phyloP scores from a whole-genome alignment of 352 stramenopile genomes.

The Globisporangium solare region DNA sequence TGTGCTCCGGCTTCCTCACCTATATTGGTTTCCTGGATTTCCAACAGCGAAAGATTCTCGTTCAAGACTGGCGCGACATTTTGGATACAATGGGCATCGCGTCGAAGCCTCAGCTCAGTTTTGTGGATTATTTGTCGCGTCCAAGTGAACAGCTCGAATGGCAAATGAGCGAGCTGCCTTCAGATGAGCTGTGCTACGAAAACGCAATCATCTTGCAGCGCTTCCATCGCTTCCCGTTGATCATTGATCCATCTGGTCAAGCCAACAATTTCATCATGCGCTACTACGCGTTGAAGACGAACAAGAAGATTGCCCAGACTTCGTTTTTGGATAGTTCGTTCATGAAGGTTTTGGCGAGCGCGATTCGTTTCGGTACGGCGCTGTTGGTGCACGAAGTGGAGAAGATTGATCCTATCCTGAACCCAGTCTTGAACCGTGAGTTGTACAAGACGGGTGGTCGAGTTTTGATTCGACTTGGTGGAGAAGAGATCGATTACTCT shows the following conservation, averaged over 20 bases:
- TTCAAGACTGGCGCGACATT: conserved; percentile 94
- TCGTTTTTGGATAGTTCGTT: conserved; percentile 99
- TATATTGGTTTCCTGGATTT: conserved; percentile 99
- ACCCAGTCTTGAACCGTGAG: conserved; percentile 99
- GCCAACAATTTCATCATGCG: conserved; percentile 98
- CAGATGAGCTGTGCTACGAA: conserved; percentile 97
- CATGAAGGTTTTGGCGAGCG: conserved; percentile 99
- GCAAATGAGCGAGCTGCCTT: conserved; percentile 95
- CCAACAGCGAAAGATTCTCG: conserved; percentile 92
- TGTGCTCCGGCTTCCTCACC: conserved; percentile 96
- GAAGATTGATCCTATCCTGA: conserved; percentile 98
- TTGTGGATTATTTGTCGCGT: conserved; percentile 96
- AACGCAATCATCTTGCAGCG: conserved; percentile 99
- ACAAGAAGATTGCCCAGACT: conserved; percentile 95
- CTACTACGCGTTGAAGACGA: conserved; percentile 91
- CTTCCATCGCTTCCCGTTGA: conserved; percentile 96
- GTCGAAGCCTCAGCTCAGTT: conserved; percentile 74
- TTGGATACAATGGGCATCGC: conserved; percentile 92
- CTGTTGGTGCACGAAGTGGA: conserved; percentile 99
- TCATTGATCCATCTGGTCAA: conserved; percentile 98
- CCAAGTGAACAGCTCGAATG: conserved; percentile 93
- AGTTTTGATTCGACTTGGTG: conserved; percentile 96
- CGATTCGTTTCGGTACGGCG: conserved; percentile 98
- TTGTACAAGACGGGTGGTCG: conserved; percentile 98
- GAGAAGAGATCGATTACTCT: conserved; percentile 99